A percentile compares a stretch with the other conserved stretches of the same genome.
Conservation (phyloP, 495 filamentous ascomycete genomes). For the Cryomyces antarcticus region DNA sequence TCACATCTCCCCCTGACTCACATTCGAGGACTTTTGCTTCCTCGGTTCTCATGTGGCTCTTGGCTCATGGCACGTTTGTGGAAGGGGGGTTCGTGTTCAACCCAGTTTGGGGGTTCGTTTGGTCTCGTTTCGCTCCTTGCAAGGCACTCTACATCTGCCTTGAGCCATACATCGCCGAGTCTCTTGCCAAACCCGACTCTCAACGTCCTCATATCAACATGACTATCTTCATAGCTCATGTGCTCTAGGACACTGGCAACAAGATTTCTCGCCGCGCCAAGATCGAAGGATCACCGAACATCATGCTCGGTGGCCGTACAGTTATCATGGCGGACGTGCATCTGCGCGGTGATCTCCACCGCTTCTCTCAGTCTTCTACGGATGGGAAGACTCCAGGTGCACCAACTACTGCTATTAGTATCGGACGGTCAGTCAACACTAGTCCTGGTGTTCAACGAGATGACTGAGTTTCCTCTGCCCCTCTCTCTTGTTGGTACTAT, state of each 20-base stretch:
- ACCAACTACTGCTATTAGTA: slow-evolving; percentile 45
- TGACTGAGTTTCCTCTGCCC: not conserved
- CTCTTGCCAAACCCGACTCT: not conserved
- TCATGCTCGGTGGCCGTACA: slow-evolving; percentile 89
- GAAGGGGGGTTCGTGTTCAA: too few species aligned
- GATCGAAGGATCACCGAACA: slow-evolving; percentile 87
- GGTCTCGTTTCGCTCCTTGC: not conserved
- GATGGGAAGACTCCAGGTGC: slow-evolving; percentile 4
- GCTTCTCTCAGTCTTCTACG: slow-evolving; percentile 12
- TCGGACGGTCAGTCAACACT: slow-evolving; percentile 29
- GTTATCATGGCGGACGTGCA: slow-evolving; percentile 82
- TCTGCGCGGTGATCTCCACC: slow-evolving; percentile 73
- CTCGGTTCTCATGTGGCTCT: too few species aligned
- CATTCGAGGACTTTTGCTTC: too few species aligned
- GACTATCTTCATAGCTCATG: not conserved
- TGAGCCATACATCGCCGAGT: not conserved
- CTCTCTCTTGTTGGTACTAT: too few species aligned
- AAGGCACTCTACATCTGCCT: not conserved
- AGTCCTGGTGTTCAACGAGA: too few species aligned
- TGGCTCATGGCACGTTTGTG: too few species aligned
- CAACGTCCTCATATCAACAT: not conserved
- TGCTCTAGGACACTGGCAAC: slow-evolving; percentile 73
- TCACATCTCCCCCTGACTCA: too few species aligned
- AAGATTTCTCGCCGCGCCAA: slow-evolving; percentile 83
- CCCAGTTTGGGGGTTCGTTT: not conserved